Evolutionary conservation across 495 filamentous ascomycete species (phyloP).

Genomic region (Elasticomyces elasticus): DNA sequence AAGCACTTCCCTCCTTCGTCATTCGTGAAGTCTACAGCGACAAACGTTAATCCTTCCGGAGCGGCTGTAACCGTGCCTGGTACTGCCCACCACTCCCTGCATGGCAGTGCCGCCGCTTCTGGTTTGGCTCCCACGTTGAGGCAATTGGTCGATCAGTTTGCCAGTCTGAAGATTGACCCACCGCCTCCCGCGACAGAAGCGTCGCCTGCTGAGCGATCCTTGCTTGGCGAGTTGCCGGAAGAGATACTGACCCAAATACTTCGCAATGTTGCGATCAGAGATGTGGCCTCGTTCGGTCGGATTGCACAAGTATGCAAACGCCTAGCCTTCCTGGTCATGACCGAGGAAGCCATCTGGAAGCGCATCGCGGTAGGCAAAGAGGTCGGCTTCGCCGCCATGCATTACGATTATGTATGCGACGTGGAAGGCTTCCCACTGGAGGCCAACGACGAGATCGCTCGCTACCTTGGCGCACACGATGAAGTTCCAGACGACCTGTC

Average conservation of each 20-base stretch:
- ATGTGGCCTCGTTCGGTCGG: conserved; percentile 70
- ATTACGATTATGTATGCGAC: conserved; percentile 62
- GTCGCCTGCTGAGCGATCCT: conserved; percentile 61
- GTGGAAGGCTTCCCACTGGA: conserved; percentile 51
- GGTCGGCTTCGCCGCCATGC: conserved; percentile 76
- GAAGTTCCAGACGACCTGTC: neutral
- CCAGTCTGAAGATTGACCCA: conserved; percentile 52
- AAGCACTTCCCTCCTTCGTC: conserved; percentile 73
- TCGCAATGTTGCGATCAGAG: conserved; percentile 57
- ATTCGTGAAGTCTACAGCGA: conserved; percentile 44
- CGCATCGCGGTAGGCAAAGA: conserved; percentile 57
- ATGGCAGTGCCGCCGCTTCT: conserved; percentile 34
- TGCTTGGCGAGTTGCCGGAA: conserved; percentile 64
- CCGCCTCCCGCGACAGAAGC: conserved; percentile 50
- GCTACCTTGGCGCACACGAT: conserved; percentile 8
- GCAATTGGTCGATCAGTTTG: conserved; percentile 68
- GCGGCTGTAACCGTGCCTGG: conserved; percentile 44
- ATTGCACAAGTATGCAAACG: conserved; percentile 76
- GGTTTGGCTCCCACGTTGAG: conserved; percentile 40
- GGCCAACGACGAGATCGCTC: conserved; percentile 14
- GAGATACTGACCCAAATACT: conserved; percentile 75
- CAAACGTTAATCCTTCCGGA: conserved; percentile 44
- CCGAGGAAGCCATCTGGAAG: conserved; percentile 86
- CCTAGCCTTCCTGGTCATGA: conserved; percentile 71
- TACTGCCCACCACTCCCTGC: conserved; percentile 47